Conservation (phyloP, 176 grass and related monocot species). For the Zea mays region Zm-B73-REFERENCE-NAM-5.0 NC_050099.1:1345501-1346000, state of each 20-base stretch:
- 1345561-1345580: slow-evolving; percentile 1
- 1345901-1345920: not conserved
- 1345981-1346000: not conserved
- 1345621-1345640: not conserved
- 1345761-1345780: not conserved
- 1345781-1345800: not conserved
- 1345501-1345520: not conserved
- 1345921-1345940: not conserved
- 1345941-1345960: too few species aligned
- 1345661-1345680: not conserved
- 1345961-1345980: not conserved
- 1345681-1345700: slow-evolving; percentile 9
- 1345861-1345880: not conserved
- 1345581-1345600: slow-evolving; percentile 5
- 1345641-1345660: not conserved
- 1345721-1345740: not conserved
- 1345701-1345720: not conserved
- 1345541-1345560: slow-evolving; percentile 10
- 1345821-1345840: not conserved
- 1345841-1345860: not conserved
- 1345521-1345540: not conserved
- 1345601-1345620: not conserved
- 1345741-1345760: not conserved
- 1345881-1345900: not conserved
- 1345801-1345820: not conserved